Conservation (phyloP, 495 filamentous ascomycete species). For the Aspergillus sclerotiicarbonarius region DNA sequence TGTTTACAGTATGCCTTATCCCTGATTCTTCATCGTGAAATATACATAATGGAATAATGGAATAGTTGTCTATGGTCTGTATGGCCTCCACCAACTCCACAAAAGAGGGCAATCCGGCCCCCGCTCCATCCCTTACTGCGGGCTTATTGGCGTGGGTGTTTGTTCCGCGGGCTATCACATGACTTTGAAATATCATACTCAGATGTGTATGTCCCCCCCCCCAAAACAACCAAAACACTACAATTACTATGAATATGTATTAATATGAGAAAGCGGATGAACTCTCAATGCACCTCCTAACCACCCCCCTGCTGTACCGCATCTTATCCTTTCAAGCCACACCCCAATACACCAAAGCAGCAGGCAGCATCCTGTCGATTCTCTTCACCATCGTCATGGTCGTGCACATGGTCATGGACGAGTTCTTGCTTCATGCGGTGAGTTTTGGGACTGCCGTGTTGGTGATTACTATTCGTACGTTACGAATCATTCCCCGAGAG, state of each 20-base stretch:
- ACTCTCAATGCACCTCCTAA: conserved; percentile 36
- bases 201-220: conserved; percentile 28
- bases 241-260: too few species aligned
- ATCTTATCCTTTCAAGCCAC: conserved; percentile 27
- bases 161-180: conserved; percentile 34
- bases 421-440: conserved; percentile 30
- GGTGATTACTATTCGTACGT: conserved; percentile 22
- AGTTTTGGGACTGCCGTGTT: conserved; percentile 25
- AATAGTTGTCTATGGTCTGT: conserved; percentile 27
- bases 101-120: conserved; percentile 13
- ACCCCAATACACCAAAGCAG: conserved; percentile 13
- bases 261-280: conserved; percentile 26
- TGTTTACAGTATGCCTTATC: conserved; percentile 23
- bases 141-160: conserved; percentile 31
- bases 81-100: conserved; percentile 25
- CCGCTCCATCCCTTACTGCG: conserved; percentile 30
- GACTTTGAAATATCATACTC: conserved; percentile 36
- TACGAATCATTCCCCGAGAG: conserved; percentile 23
- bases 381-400: conserved; percentile 30
- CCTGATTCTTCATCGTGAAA: neutral
- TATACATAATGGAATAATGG: too few species aligned
- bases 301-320: conserved; percentile 31
- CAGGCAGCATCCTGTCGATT: conserved; percentile 17
- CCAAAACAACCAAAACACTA: too few species aligned
- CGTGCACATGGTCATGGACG: conserved; percentile 33